Percentiles rank a stretch among this genome's conserved stretches.
Evolutionary conservation across 2,329 filamentous ascomycete genomes (phyloP).

Genomic region (Neofusicoccum parvum): DNA sequence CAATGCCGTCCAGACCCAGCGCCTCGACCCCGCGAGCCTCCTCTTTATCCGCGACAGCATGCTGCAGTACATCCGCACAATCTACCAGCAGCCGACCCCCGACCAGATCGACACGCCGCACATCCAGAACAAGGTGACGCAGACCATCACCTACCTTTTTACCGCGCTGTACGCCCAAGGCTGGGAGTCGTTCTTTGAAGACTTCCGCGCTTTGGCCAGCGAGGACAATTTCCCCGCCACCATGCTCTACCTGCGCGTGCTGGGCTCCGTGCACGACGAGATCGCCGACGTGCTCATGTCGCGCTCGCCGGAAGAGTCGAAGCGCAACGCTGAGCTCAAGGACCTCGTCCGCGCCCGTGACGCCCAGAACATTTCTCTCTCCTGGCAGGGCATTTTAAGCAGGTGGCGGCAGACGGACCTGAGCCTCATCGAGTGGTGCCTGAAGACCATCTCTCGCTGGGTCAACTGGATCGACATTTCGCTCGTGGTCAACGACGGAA

Average conservation of each 20-base stretch:
- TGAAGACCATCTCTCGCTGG: conserved; percentile 94
- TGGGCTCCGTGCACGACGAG: conserved; percentile 92
- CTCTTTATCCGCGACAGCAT: conserved; percentile 77
- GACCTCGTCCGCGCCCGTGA: conserved; percentile 85
- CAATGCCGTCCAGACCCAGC: conserved; percentile 79
- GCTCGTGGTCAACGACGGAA: conserved; percentile 78
- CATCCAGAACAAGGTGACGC: conserved; percentile 95
- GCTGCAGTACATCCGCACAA: conserved; percentile 76
- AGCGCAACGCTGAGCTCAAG: conserved; percentile 86
- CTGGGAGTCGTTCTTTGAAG: conserved; percentile 90
- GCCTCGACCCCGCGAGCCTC: conserved; percentile 73
- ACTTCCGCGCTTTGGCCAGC: conserved; percentile 77
- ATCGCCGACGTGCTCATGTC: conserved; percentile 90
- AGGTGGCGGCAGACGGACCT: conserved; percentile 69
- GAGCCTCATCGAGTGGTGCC: conserved; percentile 81
- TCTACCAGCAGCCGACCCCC: conserved; percentile 61
- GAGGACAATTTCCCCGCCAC: conserved; percentile 76
- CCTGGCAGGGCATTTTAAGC: conserved; percentile 88
- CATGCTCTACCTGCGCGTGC: conserved; percentile 83
- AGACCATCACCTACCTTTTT: conserved; percentile 94
- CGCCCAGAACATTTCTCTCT: conserved; percentile 81
- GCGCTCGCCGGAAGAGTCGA: conserved; percentile 75
- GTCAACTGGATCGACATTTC: conserved; percentile 98
- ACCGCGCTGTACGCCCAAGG: conserved; percentile 80
- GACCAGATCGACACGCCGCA: conserved; percentile 68